These are phyloP conservation scores for Pyrenochaeta sp. DNA, from an alignment of 2,329 filamentous ascomycete species.

Conservation along the genomic window DNA sequence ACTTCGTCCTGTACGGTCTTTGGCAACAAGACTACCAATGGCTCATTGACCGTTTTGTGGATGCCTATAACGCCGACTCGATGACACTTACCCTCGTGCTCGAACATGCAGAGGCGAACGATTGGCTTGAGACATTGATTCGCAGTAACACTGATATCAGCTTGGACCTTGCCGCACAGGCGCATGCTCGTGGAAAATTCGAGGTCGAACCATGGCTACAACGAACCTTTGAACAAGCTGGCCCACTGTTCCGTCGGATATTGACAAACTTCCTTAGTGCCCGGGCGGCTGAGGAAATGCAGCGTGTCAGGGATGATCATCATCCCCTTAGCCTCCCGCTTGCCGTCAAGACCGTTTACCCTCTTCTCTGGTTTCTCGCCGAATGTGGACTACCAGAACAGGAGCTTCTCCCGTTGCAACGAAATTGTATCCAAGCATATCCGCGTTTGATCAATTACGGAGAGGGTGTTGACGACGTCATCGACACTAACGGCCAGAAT, in stretches of 20 bases:
- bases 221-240: constrained; percentile 69
- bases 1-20: constrained; percentile 88
- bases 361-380: constrained; percentile 77
- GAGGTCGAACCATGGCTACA: constrained; percentile 84
- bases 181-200: constrained; percentile 80
- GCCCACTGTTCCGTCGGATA: constrained; percentile 71
- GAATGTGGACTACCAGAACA: constrained; percentile 64
- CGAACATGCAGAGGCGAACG: constrained; percentile 80
- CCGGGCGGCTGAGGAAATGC: constrained; percentile 82
- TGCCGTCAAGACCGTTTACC: constrained; percentile 83
- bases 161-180: constrained; percentile 84
- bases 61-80: constrained; percentile 74
- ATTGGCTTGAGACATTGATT: constrained; percentile 84
- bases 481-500: constrained; percentile 81
- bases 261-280: constrained; percentile 82
- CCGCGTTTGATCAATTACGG: constrained; percentile 96
- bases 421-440: constrained; percentile 89
- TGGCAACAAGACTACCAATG: constrained; percentile 92
- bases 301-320: constrained; percentile 74
- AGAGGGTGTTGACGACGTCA: constrained; percentile 88
- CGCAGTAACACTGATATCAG: constrained; percentile 83
- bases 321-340: constrained; percentile 75
- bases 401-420: constrained; percentile 81
- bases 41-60: constrained; percentile 81
- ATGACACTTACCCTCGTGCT: constrained; percentile 73